These are phyloP conservation scores for Lentinula sp. DNA, from an alignment of 768 basidiomycete genomes.

Conservation along the genomic window DNA sequence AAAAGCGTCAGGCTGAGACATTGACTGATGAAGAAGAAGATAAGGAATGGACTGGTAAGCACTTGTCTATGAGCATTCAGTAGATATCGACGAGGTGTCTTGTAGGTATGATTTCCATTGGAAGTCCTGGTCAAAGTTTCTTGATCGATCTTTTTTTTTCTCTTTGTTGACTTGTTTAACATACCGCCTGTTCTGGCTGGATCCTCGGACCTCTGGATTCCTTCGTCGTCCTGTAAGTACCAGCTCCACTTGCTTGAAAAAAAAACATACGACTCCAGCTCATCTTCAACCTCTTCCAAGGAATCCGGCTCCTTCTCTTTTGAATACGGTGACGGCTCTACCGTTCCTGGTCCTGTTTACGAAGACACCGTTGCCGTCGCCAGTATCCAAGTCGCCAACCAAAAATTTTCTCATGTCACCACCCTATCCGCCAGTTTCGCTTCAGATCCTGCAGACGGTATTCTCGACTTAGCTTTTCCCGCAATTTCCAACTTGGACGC, in stretches of 20 bases:
- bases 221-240: constrained; percentile 24
- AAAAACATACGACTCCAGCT: constrained; percentile 22
- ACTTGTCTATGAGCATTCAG: no score
- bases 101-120: constrained; percentile 32
- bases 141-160: constrained; percentile 19
- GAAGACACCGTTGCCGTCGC: constrained; percentile 27
- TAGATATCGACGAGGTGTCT: not conserved
- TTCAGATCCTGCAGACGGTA: constrained; percentile 11
- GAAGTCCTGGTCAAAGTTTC: constrained; percentile 30
- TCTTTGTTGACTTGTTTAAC: not conserved
- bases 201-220: constrained; percentile 31
- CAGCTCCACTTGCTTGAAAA: constrained; percentile 21
- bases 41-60: constrained; percentile 34
- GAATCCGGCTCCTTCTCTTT: constrained; percentile 28
- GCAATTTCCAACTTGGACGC: constrained; percentile 23
- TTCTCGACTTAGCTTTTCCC: constrained; percentile 31
- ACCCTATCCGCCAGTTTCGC: constrained; percentile 23
- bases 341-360: constrained; percentile 31
- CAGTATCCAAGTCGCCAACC: constrained; percentile 13
- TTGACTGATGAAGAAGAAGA: constrained; percentile 29
- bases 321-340: constrained; percentile 38
- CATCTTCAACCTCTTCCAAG: constrained; percentile 24
- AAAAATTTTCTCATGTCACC: constrained; percentile 28
- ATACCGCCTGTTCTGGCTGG: constrained; percentile 10
- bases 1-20: constrained; percentile 26